Conservation (phyloP, 1,284 basidiomycete species). For the Mycena citricolor region DNA sequence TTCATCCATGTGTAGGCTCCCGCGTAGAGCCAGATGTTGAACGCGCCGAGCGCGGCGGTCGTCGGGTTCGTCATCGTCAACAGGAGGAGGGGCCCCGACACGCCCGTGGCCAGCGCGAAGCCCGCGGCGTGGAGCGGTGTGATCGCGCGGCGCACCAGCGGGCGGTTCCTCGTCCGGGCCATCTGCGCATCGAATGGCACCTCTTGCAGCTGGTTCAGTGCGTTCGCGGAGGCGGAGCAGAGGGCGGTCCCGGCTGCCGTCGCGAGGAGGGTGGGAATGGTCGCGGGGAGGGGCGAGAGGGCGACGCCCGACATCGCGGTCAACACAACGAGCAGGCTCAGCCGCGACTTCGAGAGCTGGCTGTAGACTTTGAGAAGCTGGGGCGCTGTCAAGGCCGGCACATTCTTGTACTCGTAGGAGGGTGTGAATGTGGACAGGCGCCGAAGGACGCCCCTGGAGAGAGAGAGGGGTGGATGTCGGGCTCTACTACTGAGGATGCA, state of each 20-base stretch:
- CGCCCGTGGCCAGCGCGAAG: slow-evolving; percentile 77
- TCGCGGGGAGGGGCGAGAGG: slow-evolving; percentile 83
- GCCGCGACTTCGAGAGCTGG: slow-evolving; percentile 84
- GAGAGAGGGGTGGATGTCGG: too few species aligned
- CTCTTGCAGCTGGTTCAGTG: slow-evolving; percentile 95
- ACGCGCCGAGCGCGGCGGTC: slow-evolving; percentile 81
- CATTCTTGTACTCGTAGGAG: slow-evolving; percentile 31
- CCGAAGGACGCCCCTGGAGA: too few species aligned
- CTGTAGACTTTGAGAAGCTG: slow-evolving; percentile 71
- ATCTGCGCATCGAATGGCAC: slow-evolving; percentile 97
- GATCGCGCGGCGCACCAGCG: slow-evolving; percentile 84
- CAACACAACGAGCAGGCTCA: slow-evolving; percentile 88
- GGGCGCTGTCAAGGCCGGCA: slow-evolving; percentile 43
- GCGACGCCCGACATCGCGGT: slow-evolving; percentile 94
- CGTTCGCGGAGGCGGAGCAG: slow-evolving; percentile 92
- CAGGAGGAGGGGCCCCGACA: slow-evolving; percentile 77
- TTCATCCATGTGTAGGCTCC: slow-evolving; percentile 95
- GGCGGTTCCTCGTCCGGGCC: slow-evolving; percentile 85
- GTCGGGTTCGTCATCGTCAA: slow-evolving; percentile 87
- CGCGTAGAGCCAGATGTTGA: slow-evolving; percentile 89
- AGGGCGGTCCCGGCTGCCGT: slow-evolving; percentile 89
- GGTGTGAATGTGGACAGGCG: slow-evolving; percentile 19
- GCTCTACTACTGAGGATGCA: too few species aligned
- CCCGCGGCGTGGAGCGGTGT: slow-evolving; percentile 81
- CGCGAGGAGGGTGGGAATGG: slow-evolving; percentile 80